phyloP scores from a whole-genome alignment of 2,329 filamentous ascomycete genomes.

The Neocatenulostroma microsporum region DNA sequence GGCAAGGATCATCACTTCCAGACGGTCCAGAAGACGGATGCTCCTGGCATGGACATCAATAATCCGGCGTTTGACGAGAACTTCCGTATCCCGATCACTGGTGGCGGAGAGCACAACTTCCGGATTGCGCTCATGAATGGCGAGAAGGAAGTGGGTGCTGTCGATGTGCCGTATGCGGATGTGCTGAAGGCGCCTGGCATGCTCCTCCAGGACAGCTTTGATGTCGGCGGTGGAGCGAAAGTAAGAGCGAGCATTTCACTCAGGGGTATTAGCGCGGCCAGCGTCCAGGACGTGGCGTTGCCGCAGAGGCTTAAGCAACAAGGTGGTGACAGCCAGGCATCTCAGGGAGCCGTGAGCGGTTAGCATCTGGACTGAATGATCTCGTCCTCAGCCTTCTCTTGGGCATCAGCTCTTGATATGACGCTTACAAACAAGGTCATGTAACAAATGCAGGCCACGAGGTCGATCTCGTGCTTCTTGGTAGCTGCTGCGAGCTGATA shows the following conservation, averaged over 20 bases:
- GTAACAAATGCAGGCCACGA: no score
- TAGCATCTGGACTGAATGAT: no score
- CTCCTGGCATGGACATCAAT: constrained; percentile 41
- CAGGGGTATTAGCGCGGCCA: constrained; percentile 21
- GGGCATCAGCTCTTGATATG: no score
- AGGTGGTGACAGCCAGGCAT: no score
- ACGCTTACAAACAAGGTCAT: no score
- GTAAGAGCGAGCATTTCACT: constrained; percentile 33
- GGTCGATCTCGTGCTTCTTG: no score
- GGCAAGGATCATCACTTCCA: constrained; percentile 33
- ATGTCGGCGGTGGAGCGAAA: constrained; percentile 29
- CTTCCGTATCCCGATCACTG: constrained; percentile 38
- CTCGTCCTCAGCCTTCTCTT: no score
- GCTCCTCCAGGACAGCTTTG: constrained; percentile 28
- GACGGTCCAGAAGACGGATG: constrained; percentile 38
- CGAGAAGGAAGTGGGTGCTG: constrained; percentile 27
- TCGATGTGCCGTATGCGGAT: constrained; percentile 32
- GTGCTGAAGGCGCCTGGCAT: constrained; percentile 28
- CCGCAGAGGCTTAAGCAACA: no score
- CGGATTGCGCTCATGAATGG: constrained; percentile 32
- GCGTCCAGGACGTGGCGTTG: no score
- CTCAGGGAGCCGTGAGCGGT: no score
- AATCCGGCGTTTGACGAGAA: constrained; percentile 43
- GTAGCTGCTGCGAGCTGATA: no score
- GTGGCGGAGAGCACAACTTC: constrained; percentile 26